Percentiles rank a stretch among this genome's conserved stretches.
These are phyloP conservation scores for Gastrolobium villosum DNA, from an alignment of 306 rosid species.

Conservation along the genomic window DNA sequence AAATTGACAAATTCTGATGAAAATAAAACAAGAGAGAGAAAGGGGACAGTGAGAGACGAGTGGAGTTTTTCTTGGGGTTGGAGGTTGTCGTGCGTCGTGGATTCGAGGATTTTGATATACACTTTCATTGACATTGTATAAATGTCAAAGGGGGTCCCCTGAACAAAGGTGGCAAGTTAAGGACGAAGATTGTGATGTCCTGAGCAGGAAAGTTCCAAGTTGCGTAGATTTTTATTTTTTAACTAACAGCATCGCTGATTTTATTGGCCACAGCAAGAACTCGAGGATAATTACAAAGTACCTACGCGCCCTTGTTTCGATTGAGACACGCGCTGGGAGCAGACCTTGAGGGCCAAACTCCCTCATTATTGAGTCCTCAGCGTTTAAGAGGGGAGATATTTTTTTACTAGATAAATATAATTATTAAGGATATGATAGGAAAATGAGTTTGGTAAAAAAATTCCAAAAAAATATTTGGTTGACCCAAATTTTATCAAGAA, in stretches of 20 bases:
- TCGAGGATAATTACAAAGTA: background rate
- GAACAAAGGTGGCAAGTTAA: background rate
- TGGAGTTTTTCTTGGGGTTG: conserved; percentile 32
- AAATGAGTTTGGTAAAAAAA: too few species aligned
- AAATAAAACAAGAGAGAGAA: background rate
- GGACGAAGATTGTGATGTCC: conserved; percentile 31
- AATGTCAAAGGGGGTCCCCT: conserved; percentile 45
- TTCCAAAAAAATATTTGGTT: too few species aligned
- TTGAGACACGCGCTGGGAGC: background rate
- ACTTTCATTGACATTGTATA: conserved; percentile 59
- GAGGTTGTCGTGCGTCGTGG: conserved; percentile 44
- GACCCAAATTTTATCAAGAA: too few species aligned
- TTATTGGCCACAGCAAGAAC: conserved; percentile 2
- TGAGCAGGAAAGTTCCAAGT: conserved; percentile 15
- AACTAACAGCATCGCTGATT: conserved; percentile 11
- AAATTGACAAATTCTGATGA: background rate
- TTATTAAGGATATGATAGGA: too few species aligned
- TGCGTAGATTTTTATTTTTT: background rate
- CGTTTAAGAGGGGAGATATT: too few species aligned
- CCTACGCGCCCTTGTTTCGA: background rate
- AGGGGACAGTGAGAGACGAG: background rate
- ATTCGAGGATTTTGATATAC: conserved; percentile 41
- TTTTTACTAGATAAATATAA: too few species aligned
- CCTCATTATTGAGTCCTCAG: too few species aligned
- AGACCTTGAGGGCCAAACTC: too few species aligned